phyloP scores from a whole-genome alignment of 2,329 filamentous ascomycete species.

The Cladosporium austrohemisphaericum region DNA sequence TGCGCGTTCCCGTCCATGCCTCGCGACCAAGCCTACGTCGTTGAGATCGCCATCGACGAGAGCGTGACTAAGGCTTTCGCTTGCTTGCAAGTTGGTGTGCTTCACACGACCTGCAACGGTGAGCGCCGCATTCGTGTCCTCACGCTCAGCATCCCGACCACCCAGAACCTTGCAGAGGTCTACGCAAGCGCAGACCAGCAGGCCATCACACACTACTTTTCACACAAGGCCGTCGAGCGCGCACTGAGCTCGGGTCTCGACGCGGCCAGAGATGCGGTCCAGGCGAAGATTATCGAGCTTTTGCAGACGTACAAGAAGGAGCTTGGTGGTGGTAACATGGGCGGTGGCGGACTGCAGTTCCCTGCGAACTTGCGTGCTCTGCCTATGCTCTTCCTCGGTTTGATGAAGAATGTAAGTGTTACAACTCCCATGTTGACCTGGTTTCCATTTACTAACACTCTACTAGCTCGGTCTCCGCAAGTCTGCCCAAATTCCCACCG shows the following conservation, averaged over 20 bases:
- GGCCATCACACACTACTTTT: slow-evolving; percentile 90
- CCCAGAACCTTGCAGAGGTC: slow-evolving; percentile 81
- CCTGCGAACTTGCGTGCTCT: slow-evolving; percentile 86
- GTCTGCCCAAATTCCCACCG: slow-evolving; percentile 88
- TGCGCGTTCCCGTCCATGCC: slow-evolving; percentile 98
- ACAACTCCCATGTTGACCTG: background rate
- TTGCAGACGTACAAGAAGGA: slow-evolving; percentile 96
- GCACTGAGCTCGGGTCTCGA: slow-evolving; percentile 82
- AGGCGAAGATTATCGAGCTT: slow-evolving; percentile 87
- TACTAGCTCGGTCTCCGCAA: slow-evolving; percentile 71
- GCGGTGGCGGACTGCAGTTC: slow-evolving; percentile 85
- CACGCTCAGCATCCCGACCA: slow-evolving; percentile 89
- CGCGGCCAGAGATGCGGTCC: slow-evolving; percentile 82
- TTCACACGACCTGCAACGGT: slow-evolving; percentile 97
- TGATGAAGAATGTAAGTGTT: slow-evolving; percentile 86
- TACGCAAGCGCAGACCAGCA: slow-evolving; percentile 94
- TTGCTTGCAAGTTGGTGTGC: slow-evolving; percentile 87
- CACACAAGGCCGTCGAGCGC: slow-evolving; percentile 94
- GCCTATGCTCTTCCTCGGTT: slow-evolving; percentile 82
- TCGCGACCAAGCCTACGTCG: slow-evolving; percentile 93
- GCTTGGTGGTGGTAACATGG: slow-evolving; percentile 91
- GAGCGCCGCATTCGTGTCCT: slow-evolving; percentile 92
- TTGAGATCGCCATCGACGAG: slow-evolving; percentile 97
- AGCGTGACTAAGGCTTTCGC: slow-evolving; percentile 86
- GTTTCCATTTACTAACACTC: slow-evolving; percentile 26